These are phyloP conservation scores for Nothophytophthora sp. DNA, from an alignment of 352 stramenopile genomes.

Conservation along the genomic window DNA sequence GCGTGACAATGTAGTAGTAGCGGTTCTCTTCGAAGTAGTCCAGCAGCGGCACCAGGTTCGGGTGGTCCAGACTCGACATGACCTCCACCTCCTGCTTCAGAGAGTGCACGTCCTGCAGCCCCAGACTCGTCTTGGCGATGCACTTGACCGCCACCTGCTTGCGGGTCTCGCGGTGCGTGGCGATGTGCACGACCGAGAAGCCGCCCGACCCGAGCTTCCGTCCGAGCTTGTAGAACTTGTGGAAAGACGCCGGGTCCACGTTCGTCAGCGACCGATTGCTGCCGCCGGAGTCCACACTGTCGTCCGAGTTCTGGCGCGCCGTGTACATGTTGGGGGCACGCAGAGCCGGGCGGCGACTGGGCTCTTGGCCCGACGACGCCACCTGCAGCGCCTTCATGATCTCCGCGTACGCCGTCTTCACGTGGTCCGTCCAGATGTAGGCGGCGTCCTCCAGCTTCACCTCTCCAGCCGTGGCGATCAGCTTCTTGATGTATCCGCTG, in stretches of 20 bases:
- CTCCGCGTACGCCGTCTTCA: slow-evolving; percentile 73
- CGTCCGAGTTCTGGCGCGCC: slow-evolving; percentile 48
- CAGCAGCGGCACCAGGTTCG: slow-evolving; percentile 71
- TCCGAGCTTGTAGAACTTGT: slow-evolving; percentile 79
- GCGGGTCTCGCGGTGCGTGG: slow-evolving; percentile 63
- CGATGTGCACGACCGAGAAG: slow-evolving; percentile 90
- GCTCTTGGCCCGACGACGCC: slow-evolving; percentile 25
- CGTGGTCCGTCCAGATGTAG: slow-evolving; percentile 65
- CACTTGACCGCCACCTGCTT: slow-evolving; percentile 86
- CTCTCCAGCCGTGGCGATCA: slow-evolving; percentile 71
- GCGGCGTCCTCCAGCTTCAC: slow-evolving; percentile 64
- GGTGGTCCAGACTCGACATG: slow-evolving; percentile 69
- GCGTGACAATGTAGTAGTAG: slow-evolving; percentile 85
- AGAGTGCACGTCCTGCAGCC: slow-evolving; percentile 47
- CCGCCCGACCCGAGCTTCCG: slow-evolving; percentile 84
- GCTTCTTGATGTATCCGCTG: slow-evolving; percentile 72
- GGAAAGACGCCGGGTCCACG: slow-evolving; percentile 49
- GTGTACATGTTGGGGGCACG: slow-evolving; percentile 29
- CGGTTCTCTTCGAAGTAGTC: slow-evolving; percentile 76
- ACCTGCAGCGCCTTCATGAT: slow-evolving; percentile 81
- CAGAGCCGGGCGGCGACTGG: slow-evolving; percentile 26
- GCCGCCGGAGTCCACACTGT: slow-evolving; percentile 32
- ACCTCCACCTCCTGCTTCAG: slow-evolving; percentile 77
- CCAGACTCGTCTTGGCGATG: slow-evolving; percentile 62
- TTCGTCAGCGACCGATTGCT: slow-evolving; percentile 32